Base-by-base conservation (phyloP, 768 basidiomycete species). In the Hygrophorus pudorinus region DNA sequence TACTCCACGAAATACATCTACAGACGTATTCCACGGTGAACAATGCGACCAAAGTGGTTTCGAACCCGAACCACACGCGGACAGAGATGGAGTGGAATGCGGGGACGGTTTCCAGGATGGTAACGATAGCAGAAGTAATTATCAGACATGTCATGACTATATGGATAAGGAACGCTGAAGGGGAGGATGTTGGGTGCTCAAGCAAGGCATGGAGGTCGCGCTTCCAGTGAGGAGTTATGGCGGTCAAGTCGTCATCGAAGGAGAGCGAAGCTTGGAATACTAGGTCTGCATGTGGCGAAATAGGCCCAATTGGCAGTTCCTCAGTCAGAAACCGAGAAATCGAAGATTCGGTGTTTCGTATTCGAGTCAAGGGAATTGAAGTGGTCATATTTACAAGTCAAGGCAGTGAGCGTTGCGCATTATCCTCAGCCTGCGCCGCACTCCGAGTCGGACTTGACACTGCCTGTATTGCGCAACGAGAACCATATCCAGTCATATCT, bases 1-100 rank as follows among this genome's bases (percentile, higher is more conserved):
- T 72, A 54, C 78, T 90, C 81, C 76, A 86, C n/a, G 86, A 87
- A 1, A 85, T 45, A 55, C 76, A 76, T 29, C 86, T 67, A 10
- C 75, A 76, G 20, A 81, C 58, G 56, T 87, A 93, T 61, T 96
- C 91, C 46, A 89, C 69, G 0, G 91, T 92, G 60, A 93, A 94
- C 2, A 92, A 59, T 38, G 81, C 77, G 18, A 93, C 90, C 8
- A 93, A 61, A 41, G 73, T 79, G 13, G 89, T 90, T 64, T 93
- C 91, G 16, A 90, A 57, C 1, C 91, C 91, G 49, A 94, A 94
- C 78, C 91, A 89, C 5, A 83, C 66, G 30, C 78, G 67, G 11
- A 73, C 76, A 2, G 79, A 74, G 2, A 81, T 76, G 8, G 73
- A 71, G 56, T 85, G 85, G 50, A 88, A 79, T 1, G 76, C 72